These are phyloP conservation scores for Pezicula rhizophila DNA, from an alignment of 2,329 filamentous ascomycete genomes.

Conservation along the genomic window DNA sequence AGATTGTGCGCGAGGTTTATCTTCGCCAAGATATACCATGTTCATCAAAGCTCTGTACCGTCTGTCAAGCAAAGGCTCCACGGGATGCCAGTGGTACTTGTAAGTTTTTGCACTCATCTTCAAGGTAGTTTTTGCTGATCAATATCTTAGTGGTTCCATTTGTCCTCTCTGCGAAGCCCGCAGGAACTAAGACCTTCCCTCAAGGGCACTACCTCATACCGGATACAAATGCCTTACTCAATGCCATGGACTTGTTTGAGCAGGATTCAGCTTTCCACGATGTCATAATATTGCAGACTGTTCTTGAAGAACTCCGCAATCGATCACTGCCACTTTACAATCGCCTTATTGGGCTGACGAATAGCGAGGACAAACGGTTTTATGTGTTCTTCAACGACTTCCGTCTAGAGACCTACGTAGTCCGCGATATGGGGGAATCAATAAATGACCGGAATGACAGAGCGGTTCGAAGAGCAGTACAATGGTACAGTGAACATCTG, in stretches of 20 bases:
- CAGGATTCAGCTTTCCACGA: conserved; percentile 88
- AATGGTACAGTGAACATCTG: conserved; percentile 87
- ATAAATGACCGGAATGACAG: conserved; percentile 97
- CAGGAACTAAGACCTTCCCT: conserved; percentile 74
- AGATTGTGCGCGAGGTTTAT: conserved; percentile 96
- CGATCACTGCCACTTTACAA: conserved; percentile 93
- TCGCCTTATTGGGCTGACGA: conserved; percentile 80
- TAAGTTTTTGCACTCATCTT: conserved; percentile 33
- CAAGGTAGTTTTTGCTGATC: neutral
- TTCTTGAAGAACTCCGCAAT: conserved; percentile 92
- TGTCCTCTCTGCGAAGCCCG: conserved; percentile 82
- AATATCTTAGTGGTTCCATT: conserved; percentile 63
- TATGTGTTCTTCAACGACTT: conserved; percentile 99
- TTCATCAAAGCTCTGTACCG: conserved; percentile 80
- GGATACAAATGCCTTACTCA: conserved; percentile 92
- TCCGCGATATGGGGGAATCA: conserved; percentile 67
- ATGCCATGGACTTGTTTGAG: conserved; percentile 96
- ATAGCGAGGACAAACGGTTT: conserved; percentile 94
- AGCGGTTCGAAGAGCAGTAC: conserved; percentile 76
- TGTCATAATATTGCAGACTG: conserved; percentile 92
- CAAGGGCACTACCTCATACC: conserved; percentile 91
- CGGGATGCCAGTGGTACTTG: conserved; percentile 72
- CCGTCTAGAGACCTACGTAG: conserved; percentile 81
- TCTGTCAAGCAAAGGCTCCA: conserved; percentile 69
- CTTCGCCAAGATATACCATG: conserved; percentile 95